Base-by-base conservation (phyloP, 2,329 filamentous ascomycete genomes). In the Arthrobotrys megalospora region DNA sequence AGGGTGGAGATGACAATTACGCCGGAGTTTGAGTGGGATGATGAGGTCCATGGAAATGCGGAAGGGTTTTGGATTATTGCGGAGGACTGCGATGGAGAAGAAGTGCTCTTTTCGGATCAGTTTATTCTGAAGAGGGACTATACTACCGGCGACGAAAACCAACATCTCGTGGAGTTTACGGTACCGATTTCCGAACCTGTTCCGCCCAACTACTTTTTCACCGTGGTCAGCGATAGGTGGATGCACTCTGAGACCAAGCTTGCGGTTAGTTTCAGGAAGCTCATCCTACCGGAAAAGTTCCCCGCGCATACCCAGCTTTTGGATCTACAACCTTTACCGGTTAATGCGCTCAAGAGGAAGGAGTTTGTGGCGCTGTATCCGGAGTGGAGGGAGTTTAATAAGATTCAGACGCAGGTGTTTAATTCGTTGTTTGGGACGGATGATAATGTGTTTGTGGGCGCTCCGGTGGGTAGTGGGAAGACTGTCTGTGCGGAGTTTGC, bases 151-250 rank as follows among this genome's bases (percentile, higher is more conserved):
- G 95, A 98, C 82, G 89, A 91, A 83, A 97, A 95, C 80, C 95
- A 98, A 85, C 96, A 99, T 84, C 85, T 97, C 10, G 92, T 99
- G 32, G 96, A 99, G 81, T 96, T 99, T 82, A 98, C 95, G 0
- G 95, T 98, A 2, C 93, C 96, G 0, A 97, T 99, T 81, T 94
- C 93, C 0, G 96, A 99, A 81, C 96, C 96, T 0, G 97, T 98
- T 92, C 96, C 96, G 12, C 96, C 96, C 0, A 97, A 99, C 84
- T 99, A 99, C 86, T 99, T 99, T 85, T 93, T 99, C 82, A 96
- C 94, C 0, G 89, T 99, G 45, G 86, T 97, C 19, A 98, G 95
- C 2, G 96, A 99, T 84, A 89, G 96, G 81, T 99, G 96, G 96
- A 97, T 99, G 93, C 93, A 97, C 83, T 93, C 95, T 0, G 94